A percentile compares a stretch with the other conserved stretches of the same genome.
Evolutionary conservation across 768 basidiomycete species (phyloP).

Genomic region (Tulasnella sp.): DNA sequence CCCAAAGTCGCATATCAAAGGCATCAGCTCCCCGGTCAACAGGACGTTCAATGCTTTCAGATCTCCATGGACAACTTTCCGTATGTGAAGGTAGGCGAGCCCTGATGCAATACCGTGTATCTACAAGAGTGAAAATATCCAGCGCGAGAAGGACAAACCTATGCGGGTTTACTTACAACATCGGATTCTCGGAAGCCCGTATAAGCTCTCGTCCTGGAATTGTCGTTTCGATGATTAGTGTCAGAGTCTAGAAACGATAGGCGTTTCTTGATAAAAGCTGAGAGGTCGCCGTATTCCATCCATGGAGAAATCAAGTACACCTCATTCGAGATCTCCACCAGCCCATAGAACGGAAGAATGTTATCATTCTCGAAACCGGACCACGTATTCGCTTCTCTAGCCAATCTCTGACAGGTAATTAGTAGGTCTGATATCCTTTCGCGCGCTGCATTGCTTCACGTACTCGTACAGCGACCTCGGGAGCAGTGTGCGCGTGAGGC

Average conservation of each 20-base stretch:
- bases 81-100: not conserved
- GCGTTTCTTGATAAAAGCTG: not conserved
- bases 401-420: not conserved
- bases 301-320: not conserved
- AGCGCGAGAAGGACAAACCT: not conserved
- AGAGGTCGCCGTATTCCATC: not conserved
- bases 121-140: not conserved
- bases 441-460: no score
- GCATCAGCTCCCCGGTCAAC: not conserved
- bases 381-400: not conserved
- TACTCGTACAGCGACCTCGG: no score
- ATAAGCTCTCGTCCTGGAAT: no score
- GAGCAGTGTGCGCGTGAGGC: no score
- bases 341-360: not conserved
- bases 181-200: not conserved
- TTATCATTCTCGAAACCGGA: not conserved
- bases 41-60: not conserved
- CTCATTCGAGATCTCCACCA: not conserved
- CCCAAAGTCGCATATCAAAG: conserved; percentile 2
- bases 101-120: not conserved
- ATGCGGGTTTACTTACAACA: not conserved
- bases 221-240: no score
- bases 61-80: not conserved
- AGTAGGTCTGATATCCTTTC: no score
- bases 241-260: no score